Evolutionary conservation across 768 basidiomycete genomes (phyloP).

Genomic region (Russula emetica): DNA sequence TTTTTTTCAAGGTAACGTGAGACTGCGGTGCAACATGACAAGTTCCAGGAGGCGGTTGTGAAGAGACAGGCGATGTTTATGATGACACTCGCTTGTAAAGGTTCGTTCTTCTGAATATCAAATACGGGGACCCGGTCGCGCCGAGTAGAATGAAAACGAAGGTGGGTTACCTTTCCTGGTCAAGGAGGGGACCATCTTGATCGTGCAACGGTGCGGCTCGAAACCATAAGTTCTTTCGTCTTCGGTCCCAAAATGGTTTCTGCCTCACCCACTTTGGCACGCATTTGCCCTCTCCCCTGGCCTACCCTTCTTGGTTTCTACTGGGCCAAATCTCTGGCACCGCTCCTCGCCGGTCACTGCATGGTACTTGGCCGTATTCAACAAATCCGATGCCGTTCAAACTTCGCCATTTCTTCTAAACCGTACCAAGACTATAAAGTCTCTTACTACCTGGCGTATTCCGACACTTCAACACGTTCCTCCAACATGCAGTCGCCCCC

Average conservation of each 20-base stretch:
- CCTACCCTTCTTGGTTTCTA: conserved; percentile 15
- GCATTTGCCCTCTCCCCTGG: conserved; percentile 18
- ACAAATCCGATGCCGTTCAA: conserved; percentile 26
- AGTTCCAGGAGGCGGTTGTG: not conserved
- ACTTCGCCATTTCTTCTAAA: conserved; percentile 16
- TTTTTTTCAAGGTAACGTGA: conserved; percentile 23
- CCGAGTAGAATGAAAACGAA: conserved; percentile 14
- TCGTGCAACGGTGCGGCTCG: conserved; percentile 17
- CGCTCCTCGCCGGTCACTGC: conserved; percentile 20
- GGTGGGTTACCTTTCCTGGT: conserved; percentile 16
- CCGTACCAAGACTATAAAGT: conserved; percentile 18
- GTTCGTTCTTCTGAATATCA: conserved; percentile 15
- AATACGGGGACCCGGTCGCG: conserved; percentile 16
- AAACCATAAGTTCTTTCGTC: conserved; percentile 22
- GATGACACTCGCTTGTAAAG: conserved; percentile 5
- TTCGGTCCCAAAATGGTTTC: conserved; percentile 22
- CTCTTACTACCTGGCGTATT: conserved; percentile 10
- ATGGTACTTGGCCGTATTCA: conserved; percentile 16
- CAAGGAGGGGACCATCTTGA: conserved; percentile 5
- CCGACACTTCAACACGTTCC: conserved; percentile 16
- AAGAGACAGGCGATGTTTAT: conserved; percentile 10
- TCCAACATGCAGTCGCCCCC: conserved; percentile 24
- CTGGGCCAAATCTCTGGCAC: conserved; percentile 20
- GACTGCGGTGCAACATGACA: not conserved
- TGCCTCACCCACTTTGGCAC: conserved; percentile 18